Base-by-base conservation (phyloP, 192 early-diverging fungal genomes). In the Coemansia sp. region DNA sequence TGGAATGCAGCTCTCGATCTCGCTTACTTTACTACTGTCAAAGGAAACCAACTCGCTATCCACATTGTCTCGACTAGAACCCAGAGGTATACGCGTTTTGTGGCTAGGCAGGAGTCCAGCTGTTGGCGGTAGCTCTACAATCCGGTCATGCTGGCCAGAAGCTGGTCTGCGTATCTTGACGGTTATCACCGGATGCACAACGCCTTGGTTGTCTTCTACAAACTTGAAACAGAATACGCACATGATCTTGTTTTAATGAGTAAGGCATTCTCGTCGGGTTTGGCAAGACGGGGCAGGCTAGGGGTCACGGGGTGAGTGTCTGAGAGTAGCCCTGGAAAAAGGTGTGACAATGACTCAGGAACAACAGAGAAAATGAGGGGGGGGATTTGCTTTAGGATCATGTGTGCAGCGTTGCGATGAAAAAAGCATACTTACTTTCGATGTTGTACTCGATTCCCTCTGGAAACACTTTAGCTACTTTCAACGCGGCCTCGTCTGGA, bases 141-240 rank as follows among this genome's bases (percentile, higher is more conserved):
- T 63, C 35, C 56, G 61, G 17, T 61, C 41, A 55, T 32, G 8
- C 22, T 41, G 65, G 17, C 13, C 10, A 13, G 56, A 49, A 0
- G 60, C 59, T 5, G 61, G 65, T 17, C 40, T 66, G 35, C 69
- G 69, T 17, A 81, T 41, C 58, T 63, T 76, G 49, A 82, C 71
- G 11, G 58, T 73, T n/a, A 82, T 73, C 5, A 82, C 65, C 11
- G 79, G 79, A 19, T 73, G 74, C 49, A 81, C 73, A 59, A 81
- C 20, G 63, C 78, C 78, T 17, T 69, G 53, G 59, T 55, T 69
- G 62, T 81, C 78, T 36, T 81, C 76, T 79, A 79, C 59, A 61
- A 4, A 20, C 25, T 52, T 52, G 49, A 52, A 10, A 8, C 19
- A 59, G 11, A 22, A 66, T 17, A 23, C 9, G 2, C 60, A 22